Evolutionary conservation across 495 filamentous ascomycete species (phyloP).

Genomic region (Mytilinidion resinicola): DNA sequence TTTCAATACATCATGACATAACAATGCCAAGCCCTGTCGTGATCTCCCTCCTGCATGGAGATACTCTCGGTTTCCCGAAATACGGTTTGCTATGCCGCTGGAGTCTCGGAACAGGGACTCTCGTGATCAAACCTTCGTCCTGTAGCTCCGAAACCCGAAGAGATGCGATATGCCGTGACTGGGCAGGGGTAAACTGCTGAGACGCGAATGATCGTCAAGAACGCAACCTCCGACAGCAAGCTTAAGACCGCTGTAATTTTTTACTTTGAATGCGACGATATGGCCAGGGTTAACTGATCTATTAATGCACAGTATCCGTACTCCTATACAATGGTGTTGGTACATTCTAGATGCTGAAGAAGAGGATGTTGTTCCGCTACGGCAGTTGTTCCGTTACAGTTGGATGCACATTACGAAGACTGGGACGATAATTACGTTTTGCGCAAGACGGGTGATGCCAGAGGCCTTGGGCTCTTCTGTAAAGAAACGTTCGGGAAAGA

Average conservation of each 20-base stretch:
- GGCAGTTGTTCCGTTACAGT: slow-evolving; percentile 5
- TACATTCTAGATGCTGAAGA: background rate
- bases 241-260: slow-evolving; percentile 4
- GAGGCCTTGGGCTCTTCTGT: too few species aligned
- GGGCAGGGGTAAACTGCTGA: slow-evolving; percentile 6
- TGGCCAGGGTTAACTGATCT: slow-evolving; percentile 2
- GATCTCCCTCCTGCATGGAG: too few species aligned
- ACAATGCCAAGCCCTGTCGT: too few species aligned
- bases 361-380: slow-evolving; percentile 7
- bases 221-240: background rate
- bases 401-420: background rate
- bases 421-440: too few species aligned
- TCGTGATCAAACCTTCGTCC: slow-evolving; percentile 5
- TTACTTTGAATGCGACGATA: background rate
- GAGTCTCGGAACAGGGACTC: slow-evolving; percentile 2
- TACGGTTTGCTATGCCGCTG: background rate
- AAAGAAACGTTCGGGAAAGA: too few species aligned
- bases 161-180: slow-evolving; percentile 1
- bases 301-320: background rate
- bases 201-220: background rate
- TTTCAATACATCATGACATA: too few species aligned
- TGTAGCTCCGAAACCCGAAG: slow-evolving; percentile 5
- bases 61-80: too few species aligned
- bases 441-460: too few species aligned
- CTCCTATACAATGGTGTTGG: slow-evolving; percentile 1